A percentile compares a stretch with the other conserved stretches of the same genome.
Conservation (phyloP, 441 rosid genomes). For the Erodium moschatum region DNA sequence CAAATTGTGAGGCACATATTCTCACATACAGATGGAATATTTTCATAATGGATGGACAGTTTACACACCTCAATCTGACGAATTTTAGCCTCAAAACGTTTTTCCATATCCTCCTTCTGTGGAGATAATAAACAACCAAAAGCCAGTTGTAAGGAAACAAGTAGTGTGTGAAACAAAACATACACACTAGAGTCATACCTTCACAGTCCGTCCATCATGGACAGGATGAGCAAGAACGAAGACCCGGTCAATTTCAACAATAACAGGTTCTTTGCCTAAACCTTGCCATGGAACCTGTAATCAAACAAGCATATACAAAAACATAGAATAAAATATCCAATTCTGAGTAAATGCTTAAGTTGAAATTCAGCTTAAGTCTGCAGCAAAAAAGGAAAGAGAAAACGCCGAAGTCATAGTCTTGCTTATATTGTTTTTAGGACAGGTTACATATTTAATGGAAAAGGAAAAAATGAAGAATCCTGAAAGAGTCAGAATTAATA, state of each 20-base stretch:
- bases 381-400: background rate
- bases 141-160: conserved; percentile 1
- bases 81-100: conserved; percentile 77
- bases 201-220: conserved; percentile 49
- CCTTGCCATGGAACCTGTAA: conserved; percentile 98
- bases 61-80: conserved; percentile 80
- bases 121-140: background rate
- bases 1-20: conserved; percentile 11
- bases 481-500: background rate
- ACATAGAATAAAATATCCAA: background rate
- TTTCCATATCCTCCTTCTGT: conserved; percentile 78
- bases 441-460: conserved; percentile 3
- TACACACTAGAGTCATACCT: conserved; percentile 31
- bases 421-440: conserved; percentile 2
- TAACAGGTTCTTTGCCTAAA: conserved; percentile 91
- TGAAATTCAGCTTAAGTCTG: conserved; percentile 5
- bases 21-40: background rate
- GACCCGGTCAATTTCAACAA: conserved; percentile 86
- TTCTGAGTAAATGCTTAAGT: background rate
- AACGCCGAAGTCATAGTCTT: background rate
- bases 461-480: background rate
- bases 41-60: conserved; percentile 4
- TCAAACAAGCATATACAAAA: conserved; percentile 8
- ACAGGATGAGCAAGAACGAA: conserved; percentile 85
- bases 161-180: conserved; percentile 11